Evolutionary conservation across 371 early-diverging fungal species (phyloP), one percentile per base, ranked within the genome.

Genomic region (Syncephalastrum monosporum): DNA sequence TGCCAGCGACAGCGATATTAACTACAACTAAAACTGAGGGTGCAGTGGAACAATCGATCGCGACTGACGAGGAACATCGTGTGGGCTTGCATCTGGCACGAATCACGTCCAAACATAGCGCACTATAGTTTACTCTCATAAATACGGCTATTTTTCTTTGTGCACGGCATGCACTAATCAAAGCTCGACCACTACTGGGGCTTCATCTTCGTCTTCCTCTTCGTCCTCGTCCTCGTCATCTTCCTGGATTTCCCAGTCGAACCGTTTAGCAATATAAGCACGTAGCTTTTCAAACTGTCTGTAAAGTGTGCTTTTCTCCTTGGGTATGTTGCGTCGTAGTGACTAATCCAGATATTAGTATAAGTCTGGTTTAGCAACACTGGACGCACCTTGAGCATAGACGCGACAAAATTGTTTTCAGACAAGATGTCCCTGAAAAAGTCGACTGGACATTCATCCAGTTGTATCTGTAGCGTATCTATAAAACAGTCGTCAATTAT

Each of bases 361-460:
- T 27, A 27, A 1, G 27, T 27, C 7, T 4, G 1, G 23, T 24
- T 19, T 19, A 17, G 8, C 33, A 56, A n/a, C 29, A 27, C 7
- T 27, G 27, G 38, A 6, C 47, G 52, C 67, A 84, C 82, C 77
- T 79, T 72, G 33, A 88, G 57, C 49, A 82, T 64, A 2, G 64
- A 58, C 0, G 76, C 62, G 0, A 93, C 59, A 69, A 92, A 95
- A 58, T 85, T 90, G 57, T 85, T 83, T 57, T 83, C 80, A 4
- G 89, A 82, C 8, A 93, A 60, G 21, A 88, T 81, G 58, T 90
- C 89, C 1, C 80, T 58, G 57, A 89, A 92, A 64, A 95, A 94
- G 62, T 93, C 94, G 2, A 68, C 65, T 6, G 93, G 94, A 57
- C 91, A 92, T 66, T 89, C 92, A 17, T 74, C 69, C 19, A 95